A percentile compares a stretch with the other conserved stretches of the same genome.
Evolutionary conservation across 352 stramenopile genomes (phyloP).

Genomic region (Pythium plurisporium): DNA sequence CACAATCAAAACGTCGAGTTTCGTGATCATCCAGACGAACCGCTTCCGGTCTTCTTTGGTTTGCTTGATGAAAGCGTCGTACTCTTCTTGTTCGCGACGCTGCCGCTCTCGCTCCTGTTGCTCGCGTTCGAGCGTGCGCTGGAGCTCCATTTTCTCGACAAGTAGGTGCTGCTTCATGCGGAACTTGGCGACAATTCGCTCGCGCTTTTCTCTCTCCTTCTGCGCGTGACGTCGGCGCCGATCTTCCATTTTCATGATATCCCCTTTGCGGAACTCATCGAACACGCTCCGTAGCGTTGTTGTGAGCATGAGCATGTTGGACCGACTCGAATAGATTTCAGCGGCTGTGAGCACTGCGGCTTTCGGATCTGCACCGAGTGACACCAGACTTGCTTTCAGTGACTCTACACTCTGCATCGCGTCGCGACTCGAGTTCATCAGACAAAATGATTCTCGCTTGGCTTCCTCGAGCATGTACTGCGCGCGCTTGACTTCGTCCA

Average conservation of each 20-base stretch:
- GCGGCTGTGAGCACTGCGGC: slow-evolving; percentile 68
- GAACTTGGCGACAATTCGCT: slow-evolving; percentile 63
- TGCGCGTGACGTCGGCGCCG: slow-evolving; percentile 47
- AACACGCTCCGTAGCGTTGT: slow-evolving; percentile 61
- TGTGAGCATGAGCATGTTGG: slow-evolving; percentile 76
- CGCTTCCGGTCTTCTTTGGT: slow-evolving; percentile 28
- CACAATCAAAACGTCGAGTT: slow-evolving; percentile 67
- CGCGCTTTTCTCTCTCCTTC: slow-evolving; percentile 55
- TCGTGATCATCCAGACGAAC: slow-evolving; percentile 66
- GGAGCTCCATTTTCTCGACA: slow-evolving; percentile 56
- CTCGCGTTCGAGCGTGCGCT: slow-evolving; percentile 43
- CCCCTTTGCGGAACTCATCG: slow-evolving; percentile 63
- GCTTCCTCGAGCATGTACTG: slow-evolving; percentile 67
- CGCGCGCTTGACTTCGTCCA: slow-evolving; percentile 66
- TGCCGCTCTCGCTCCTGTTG: slow-evolving; percentile 40
- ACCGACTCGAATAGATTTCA: slow-evolving; percentile 74
- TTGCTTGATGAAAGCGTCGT: slow-evolving; percentile 32
- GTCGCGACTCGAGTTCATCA: slow-evolving; percentile 50
- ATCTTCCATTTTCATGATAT: slow-evolving; percentile 78
- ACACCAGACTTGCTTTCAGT: slow-evolving; percentile 58
- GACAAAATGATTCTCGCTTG: slow-evolving; percentile 58
- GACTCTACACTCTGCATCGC: slow-evolving; percentile 64
- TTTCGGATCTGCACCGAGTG: slow-evolving; percentile 52
- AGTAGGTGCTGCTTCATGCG: slow-evolving; percentile 60
- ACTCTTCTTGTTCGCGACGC: slow-evolving; percentile 26